Percentiles rank a stretch among this genome's conserved stretches.
These are phyloP conservation scores for Penicillium sp. DNA, from an alignment of 2,329 filamentous ascomycete species.

Conservation along the genomic window DNA sequence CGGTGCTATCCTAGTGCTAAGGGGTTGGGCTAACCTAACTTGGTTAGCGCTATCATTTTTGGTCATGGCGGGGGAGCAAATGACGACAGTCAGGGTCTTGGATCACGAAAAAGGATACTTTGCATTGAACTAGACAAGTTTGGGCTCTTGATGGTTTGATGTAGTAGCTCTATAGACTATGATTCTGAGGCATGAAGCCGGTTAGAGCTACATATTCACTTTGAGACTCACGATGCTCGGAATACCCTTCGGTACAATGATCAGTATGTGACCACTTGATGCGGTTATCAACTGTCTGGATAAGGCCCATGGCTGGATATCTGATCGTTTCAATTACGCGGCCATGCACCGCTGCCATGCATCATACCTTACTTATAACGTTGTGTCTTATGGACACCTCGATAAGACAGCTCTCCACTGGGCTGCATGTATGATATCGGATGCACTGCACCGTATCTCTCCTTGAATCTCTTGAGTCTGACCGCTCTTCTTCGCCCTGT, in stretches of 20 bases:
- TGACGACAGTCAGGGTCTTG: too few species aligned
- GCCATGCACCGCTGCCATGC: background rate
- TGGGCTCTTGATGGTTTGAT: too few species aligned
- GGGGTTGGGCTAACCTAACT: background rate
- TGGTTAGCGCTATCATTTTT: background rate
- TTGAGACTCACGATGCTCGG: background rate
- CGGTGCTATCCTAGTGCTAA: background rate
- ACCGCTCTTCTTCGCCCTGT: slow-evolving; percentile 5
- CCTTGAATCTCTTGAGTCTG: background rate
- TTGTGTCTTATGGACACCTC: background rate
- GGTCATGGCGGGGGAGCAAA: background rate
- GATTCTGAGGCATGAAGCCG: too few species aligned
- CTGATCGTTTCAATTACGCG: too few species aligned
- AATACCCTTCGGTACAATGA: too few species aligned
- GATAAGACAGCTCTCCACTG: slow-evolving; percentile 3
- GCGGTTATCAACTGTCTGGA: too few species aligned
- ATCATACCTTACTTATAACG: background rate
- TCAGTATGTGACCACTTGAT: too few species aligned
- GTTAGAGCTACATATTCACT: background rate
- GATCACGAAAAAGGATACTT: too few species aligned
- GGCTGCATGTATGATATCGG: slow-evolving; percentile 12
- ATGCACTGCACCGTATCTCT: background rate
- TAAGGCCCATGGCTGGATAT: too few species aligned
- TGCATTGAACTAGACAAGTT: too few species aligned
- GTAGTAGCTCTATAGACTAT: too few species aligned